phyloP scores from a whole-genome alignment of 768 basidiomycete species.

The Termitomyces sp. region DNA sequence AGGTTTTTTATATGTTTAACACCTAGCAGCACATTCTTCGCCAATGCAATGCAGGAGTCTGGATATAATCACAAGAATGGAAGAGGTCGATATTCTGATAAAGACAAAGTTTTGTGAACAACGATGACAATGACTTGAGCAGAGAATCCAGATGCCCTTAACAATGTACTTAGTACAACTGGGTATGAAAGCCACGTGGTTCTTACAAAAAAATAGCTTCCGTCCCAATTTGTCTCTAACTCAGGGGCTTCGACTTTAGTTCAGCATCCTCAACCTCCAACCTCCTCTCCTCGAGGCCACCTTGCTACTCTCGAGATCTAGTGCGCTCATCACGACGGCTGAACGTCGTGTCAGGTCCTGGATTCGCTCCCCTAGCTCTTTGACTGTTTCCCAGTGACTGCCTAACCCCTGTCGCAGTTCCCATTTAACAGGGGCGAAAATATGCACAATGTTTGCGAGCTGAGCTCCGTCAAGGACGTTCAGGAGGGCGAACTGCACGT shows the following conservation, averaged over 20 bases:
- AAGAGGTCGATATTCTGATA: neutral
- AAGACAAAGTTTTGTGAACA: neutral
- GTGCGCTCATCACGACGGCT: neutral
- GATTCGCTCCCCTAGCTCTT: neutral
- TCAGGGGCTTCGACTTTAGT: constrained; percentile 20
- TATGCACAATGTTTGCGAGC: constrained; percentile 18
- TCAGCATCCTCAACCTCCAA: constrained; percentile 11
- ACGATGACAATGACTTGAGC: too few relatives aligned
- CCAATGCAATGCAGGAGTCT: neutral
- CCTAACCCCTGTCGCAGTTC: constrained; percentile 16
- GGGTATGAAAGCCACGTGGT: constrained; percentile 15
- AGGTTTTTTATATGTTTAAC: neutral
- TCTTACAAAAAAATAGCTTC: constrained; percentile 20
- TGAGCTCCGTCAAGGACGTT: constrained; percentile 13
- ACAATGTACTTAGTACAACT: too few relatives aligned
- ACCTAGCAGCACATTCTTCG: neutral
- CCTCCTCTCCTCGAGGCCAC: constrained; percentile 5
- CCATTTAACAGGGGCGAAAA: neutral
- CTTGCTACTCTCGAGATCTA: neutral
- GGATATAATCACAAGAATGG: neutral
- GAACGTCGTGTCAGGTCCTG: neutral
- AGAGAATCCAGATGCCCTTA: too few relatives aligned
- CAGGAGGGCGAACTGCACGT: constrained; percentile 9
- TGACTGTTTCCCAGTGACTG: neutral
- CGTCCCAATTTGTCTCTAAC: constrained; percentile 12